Conservation (phyloP, 192 early-diverging fungal genomes). For the Blastocladiella britannica region DNA sequence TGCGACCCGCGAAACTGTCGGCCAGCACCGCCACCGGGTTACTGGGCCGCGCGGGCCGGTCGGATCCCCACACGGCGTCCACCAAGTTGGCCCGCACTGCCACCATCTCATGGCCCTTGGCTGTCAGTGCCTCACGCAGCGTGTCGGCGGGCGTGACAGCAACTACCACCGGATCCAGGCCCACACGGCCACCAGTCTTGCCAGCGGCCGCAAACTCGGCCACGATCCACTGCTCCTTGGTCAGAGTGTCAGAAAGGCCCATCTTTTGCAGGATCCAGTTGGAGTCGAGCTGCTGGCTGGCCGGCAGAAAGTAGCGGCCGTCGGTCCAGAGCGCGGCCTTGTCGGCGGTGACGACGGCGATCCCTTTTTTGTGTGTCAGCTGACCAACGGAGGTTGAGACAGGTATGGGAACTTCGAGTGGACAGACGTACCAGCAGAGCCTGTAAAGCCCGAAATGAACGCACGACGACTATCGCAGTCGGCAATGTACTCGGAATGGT, state of each 20-base stretch:
- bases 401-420: no score
- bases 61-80: constrained; percentile 58
- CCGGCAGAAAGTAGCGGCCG: constrained; percentile 94
- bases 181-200: no score
- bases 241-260: constrained; percentile 67
- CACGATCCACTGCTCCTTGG: constrained; percentile 71
- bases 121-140: constrained; percentile 30
- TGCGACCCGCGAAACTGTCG: constrained; percentile 42
- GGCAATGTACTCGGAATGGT: constrained; percentile 95
- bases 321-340: constrained; percentile 84
- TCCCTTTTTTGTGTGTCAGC: no score
- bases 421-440: no score
- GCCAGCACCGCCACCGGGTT: constrained; percentile 42
- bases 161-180: constrained; percentile 74
- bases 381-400: no score
- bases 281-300: constrained; percentile 65
- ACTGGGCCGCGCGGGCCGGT: constrained; percentile 52
- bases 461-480: constrained; percentile 65
- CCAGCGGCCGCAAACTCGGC: constrained; percentile 45
- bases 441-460: constrained; percentile 87
- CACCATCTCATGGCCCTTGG: constrained; percentile 39
- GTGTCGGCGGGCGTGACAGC: constrained; percentile 35
- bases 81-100: constrained; percentile 58
- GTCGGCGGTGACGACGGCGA: constrained; percentile 62
- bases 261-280: constrained; percentile 92